Base-by-base conservation (phyloP, 768 basidiomycete species). In the Psilocybe sp. region DNA sequence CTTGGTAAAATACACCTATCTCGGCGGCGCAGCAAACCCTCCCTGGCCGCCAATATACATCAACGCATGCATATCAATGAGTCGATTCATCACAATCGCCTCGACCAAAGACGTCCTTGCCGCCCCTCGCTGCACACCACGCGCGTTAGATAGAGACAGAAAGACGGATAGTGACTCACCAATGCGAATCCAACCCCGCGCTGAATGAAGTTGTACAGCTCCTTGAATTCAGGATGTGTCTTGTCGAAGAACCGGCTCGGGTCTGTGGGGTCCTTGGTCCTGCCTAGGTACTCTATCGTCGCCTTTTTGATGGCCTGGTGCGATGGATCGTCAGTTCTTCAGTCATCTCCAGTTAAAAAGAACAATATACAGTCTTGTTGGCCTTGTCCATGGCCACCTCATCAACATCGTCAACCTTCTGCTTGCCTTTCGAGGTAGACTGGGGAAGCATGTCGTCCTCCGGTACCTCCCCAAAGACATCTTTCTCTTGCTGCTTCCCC, bases 321-420 rank as follows among this genome's bases (percentile, higher is more conserved):
- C 33, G 39, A 47, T 8, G 39, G 19, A 12, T 31, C 37, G 44
- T 28, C 23, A 28, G 23, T 28, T 28, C 31, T 15, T 32, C 40
- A 41, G 39, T 49, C 49, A 50, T 3, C 13, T 44, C 11, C 16
- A 41, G 42, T 32, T 28, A 44, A 40, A 37, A 45, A 40, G 37
- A 49, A 13, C 15, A 15, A 64, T 75, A 58, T 53, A 87, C 86
- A 53, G 74, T 75, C 64, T 83, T 87, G 60, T 87, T 88, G 5
- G 73, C 69, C 56, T 71, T 77, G 67, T 87, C 85, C 37, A 79
- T 57, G 19, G 54, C 54, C 13, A 60, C 63, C 8, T 49, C 53
- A 42, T 61, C 64, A 14, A 60, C 51, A 5, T 65, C 63, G 23
- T 52, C 58, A 14, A 44, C 59, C 44, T 52, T 58, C 46, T 63